A percentile compares a stretch with the other conserved stretches of the same genome.
Conservation (phyloP, 2,329 filamentous ascomycete genomes). For the Leptographium procerum region DNA sequence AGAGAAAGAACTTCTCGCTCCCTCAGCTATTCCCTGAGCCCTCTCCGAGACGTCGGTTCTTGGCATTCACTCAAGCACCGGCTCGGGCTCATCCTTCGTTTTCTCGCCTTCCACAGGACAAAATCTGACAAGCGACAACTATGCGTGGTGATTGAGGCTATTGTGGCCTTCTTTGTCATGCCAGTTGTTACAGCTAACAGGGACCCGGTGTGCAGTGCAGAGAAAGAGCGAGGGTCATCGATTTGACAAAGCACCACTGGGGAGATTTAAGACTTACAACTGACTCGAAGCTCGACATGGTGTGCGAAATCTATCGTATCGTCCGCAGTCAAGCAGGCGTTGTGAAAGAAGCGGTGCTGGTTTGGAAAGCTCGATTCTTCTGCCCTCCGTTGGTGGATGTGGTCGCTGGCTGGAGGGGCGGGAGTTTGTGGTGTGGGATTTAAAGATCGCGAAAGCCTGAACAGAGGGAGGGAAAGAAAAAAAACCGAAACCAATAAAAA, state of each 20-base stretch:
- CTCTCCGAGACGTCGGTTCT: neutral
- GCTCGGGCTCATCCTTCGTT: neutral
- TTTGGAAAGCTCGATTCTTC: neutral
- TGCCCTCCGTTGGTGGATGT: slow-evolving; percentile 8
- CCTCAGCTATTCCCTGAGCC: neutral
- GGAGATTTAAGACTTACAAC: slow-evolving; percentile 45
- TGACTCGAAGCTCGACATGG: slow-evolving; percentile 60
- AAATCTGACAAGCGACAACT: neutral
- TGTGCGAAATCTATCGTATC: slow-evolving; percentile 16
- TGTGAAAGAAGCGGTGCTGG: neutral
- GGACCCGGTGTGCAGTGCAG: neutral
- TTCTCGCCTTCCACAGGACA: neutral
- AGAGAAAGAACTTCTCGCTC: neutral
- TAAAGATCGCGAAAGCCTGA: slow-evolving; percentile 11
- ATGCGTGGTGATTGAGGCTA: neutral
- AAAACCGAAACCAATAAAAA: slow-evolving; percentile 7
- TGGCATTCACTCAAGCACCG: neutral
- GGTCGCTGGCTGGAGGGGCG: slow-evolving; percentile 7
- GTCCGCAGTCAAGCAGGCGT: slow-evolving; percentile 11
- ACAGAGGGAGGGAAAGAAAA: slow-evolving; percentile 1
- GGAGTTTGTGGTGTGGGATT: slow-evolving; percentile 3
- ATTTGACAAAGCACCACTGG: neutral
- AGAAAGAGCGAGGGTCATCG: neutral
- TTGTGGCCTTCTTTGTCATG: neutral
- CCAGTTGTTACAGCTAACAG: neutral